Evolutionary conservation across 108 stramenopile species (phyloP).

Genomic region (Cyclotella kingstonii): DNA sequence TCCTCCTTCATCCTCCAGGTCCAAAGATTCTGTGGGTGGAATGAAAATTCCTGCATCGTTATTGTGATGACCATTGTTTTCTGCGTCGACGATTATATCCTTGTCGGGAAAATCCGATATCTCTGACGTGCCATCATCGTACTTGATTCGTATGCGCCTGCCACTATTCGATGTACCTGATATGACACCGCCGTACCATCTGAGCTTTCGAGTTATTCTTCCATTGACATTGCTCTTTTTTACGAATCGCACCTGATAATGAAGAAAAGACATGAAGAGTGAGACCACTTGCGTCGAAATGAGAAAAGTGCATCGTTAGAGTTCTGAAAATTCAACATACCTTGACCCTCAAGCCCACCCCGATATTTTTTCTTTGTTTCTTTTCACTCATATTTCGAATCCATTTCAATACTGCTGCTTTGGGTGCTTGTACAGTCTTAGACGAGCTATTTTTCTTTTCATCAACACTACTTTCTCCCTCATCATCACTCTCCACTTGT

Average conservation of each 20-base stretch:
- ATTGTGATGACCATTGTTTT: slow-evolving; percentile 48
- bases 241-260: slow-evolving; percentile 62
- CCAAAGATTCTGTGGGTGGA: slow-evolving; percentile 1
- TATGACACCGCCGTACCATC: slow-evolving; percentile 80
- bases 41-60: neutral
- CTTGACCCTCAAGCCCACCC: slow-evolving; percentile 60
- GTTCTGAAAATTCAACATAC: neutral
- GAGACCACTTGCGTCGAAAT: neutral
- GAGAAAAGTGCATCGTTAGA: neutral
- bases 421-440: slow-evolving; percentile 62
- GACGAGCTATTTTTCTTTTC: slow-evolving; percentile 9
- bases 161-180: slow-evolving; percentile 45
- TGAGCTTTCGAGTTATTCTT: slow-evolving; percentile 48
- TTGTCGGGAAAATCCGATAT: slow-evolving; percentile 78
- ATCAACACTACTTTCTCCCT: no score
- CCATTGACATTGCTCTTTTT: slow-evolving; percentile 53
- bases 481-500: no score
- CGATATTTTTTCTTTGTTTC: slow-evolving; percentile 45
- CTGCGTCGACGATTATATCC: slow-evolving; percentile 81
- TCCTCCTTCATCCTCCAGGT: no score
- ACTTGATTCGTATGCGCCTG: slow-evolving; percentile 67
- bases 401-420: slow-evolving; percentile 49
- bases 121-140: slow-evolving; percentile 84
- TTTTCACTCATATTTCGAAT: slow-evolving; percentile 31
- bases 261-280: neutral